Evolutionary conservation across 495 filamentous ascomycete genomes (phyloP).

Genomic region (Talaromyces thailandensis): DNA sequence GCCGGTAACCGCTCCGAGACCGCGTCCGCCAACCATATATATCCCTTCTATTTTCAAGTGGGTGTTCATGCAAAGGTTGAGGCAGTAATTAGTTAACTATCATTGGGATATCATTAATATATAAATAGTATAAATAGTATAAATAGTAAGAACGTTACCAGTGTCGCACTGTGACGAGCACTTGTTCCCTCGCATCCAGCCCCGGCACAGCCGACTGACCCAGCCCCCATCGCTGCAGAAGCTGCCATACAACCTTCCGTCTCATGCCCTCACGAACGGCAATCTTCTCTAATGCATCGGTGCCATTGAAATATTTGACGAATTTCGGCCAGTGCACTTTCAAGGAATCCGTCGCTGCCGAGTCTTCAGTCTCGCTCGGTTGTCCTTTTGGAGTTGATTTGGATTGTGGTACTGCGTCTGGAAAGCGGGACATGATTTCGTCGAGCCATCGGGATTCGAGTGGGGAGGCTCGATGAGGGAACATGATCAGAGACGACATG

Average conservation of each 20-base stretch:
- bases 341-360: slow-evolving; percentile 44
- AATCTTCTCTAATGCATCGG: slow-evolving; percentile 80
- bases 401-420: slow-evolving; percentile 24
- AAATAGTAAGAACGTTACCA: too few relatives aligned
- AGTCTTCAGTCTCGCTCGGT: slow-evolving; percentile 31
- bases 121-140: neutral
- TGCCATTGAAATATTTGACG: slow-evolving; percentile 80
- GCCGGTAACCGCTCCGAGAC: neutral
- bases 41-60: too few relatives aligned
- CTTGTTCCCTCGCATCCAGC: slow-evolving; percentile 26
- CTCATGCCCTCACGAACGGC: slow-evolving; percentile 72
- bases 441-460: slow-evolving; percentile 66
- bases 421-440: slow-evolving; percentile 55
- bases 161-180: slow-evolving; percentile 35
- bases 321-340: slow-evolving; percentile 43
- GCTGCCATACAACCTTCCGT: slow-evolving; percentile 67
- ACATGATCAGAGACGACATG: slow-evolving; percentile 37
- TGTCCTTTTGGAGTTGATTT: slow-evolving; percentile 23
- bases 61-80: too few relatives aligned
- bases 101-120: neutral
- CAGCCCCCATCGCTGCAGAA: slow-evolving; percentile 38
- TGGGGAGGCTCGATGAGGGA: slow-evolving; percentile 45
- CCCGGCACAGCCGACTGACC: slow-evolving; percentile 24
- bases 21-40: neutral
- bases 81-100: too few relatives aligned